A percentile compares a stretch with the other conserved stretches of the same genome.
Evolutionary conservation across 1,284 basidiomycete species (phyloP).

Genomic region (Rhodotorula sp.): DNA sequence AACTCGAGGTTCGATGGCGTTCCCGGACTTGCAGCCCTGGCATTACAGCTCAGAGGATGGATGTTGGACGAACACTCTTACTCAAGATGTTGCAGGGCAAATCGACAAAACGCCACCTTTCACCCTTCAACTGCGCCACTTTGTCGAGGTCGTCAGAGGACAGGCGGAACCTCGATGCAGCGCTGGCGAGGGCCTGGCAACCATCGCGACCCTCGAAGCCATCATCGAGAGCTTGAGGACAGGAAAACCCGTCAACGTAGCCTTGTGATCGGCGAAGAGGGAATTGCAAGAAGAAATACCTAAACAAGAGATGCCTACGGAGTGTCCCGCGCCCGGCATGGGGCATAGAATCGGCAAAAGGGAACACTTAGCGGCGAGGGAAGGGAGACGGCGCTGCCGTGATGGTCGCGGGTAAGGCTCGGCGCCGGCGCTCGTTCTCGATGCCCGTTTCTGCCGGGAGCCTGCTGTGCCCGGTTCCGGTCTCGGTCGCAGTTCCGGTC

Average conservation of each 20-base stretch:
- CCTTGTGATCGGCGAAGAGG: neutral
- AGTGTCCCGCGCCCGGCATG: neutral
- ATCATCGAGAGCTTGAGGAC: constrained; percentile 14
- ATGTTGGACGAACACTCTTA: constrained; percentile 27
- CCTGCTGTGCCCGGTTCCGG: no score
- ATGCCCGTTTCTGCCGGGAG: neutral
- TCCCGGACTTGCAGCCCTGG: constrained; percentile 33
- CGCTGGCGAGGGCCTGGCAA: constrained; percentile 15
- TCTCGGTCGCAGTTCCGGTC: neutral
- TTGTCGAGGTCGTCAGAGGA: constrained; percentile 31
- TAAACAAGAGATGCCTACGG: neutral
- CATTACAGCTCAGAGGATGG: constrained; percentile 16
- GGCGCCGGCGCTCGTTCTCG: neutral
- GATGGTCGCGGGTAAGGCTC: neutral
- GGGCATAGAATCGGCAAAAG: neutral
- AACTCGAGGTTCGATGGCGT: constrained; percentile 29
- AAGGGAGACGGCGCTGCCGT: neutral
- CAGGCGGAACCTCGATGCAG: constrained; percentile 24
- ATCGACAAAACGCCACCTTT: constrained; percentile 36
- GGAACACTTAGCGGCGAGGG: neutral
- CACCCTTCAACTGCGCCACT: constrained; percentile 38
- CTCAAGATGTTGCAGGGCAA: neutral
- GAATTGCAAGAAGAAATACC: neutral
- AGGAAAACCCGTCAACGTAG: constrained; percentile 10
- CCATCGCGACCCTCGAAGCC: constrained; percentile 23